Base-by-base conservation (phyloP, 2,329 filamentous ascomycete species). In the Dichotomopilus funicola region DNA sequence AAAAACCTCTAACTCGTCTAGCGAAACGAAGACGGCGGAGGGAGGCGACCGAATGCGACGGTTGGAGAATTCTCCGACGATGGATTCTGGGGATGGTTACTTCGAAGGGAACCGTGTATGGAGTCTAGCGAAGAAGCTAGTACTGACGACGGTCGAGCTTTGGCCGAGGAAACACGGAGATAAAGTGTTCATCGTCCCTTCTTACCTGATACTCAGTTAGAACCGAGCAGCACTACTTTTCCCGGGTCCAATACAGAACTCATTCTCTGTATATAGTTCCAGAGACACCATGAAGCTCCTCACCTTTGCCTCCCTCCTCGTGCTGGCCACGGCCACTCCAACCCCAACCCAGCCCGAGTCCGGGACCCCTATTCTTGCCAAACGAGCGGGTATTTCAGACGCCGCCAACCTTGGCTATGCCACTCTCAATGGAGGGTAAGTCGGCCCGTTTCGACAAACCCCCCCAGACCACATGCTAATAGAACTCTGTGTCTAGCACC, bases 401-500 rank as follows among this genome's bases (percentile, higher is more conserved):
- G 54, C 54, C 7, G 62, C 61, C 8, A 55, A 49, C 13, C 12
- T 64, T 4, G 62, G 62, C 33, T 64, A 57, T 51, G 62, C 62
- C 11, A 58, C 56, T 1, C 53, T 56, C 9, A 64, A 64, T 27
- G 62, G 62, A 51, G 62, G 62, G 62, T 61, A 53, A 52, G 54
- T 37, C n/a, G 27, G 13, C 11, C 13, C 9, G 19, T 10, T 11
- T 7, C 19, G 34, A 48, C n/a, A 5, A 31, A 47, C 8, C 19
- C n/a, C 34, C 12, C 44, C 19, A 27, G 19, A 27, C 19, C 19
- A 27, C 19, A 27, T 43, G 42, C 37, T 54, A 37, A 55, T 9
- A 8, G 3, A 27, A 6, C 7, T 13, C 11, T n/a, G 7, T 13
- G 6, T 4, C n/a, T 41, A 63, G 62, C 1, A 82, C 79, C 3